Conservation (phyloP, 257 asterid genomes). For the Rauvolfia tetraphylla region DNA sequence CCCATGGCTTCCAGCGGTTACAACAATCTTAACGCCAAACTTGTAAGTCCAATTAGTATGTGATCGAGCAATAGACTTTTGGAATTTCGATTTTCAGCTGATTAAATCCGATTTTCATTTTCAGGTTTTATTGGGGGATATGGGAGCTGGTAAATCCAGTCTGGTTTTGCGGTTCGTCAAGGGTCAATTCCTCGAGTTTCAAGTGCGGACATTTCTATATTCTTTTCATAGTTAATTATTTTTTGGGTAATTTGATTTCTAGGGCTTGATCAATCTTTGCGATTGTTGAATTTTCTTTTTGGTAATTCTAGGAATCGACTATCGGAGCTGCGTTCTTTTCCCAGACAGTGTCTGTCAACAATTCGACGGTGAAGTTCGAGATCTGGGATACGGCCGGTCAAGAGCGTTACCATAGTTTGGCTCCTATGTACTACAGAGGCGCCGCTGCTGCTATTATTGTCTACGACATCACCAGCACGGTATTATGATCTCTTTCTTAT, state of each 20-base stretch:
- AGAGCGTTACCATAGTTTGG: conserved; percentile 98
- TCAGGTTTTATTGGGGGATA: conserved; percentile 88
- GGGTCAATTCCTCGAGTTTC: conserved; percentile 90
- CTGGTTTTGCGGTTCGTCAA: conserved; percentile 85
- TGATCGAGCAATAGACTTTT: not conserved
- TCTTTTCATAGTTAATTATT: not conserved
- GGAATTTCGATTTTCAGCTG: conserved; percentile 1
- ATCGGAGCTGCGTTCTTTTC: conserved; percentile 97
- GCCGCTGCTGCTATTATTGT: conserved; percentile 98
- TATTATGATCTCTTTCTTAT: conserved; percentile 14
- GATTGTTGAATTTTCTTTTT: not conserved
- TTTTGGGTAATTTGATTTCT: not conserved
- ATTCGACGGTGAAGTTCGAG: conserved; percentile 87
- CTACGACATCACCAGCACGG: conserved; percentile 84
- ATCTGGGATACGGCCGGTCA: conserved; percentile 99
- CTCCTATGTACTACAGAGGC: conserved; percentile 97
- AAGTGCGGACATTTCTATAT: conserved; percentile 34
- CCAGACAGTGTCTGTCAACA: conserved; percentile 72
- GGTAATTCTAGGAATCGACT: conserved; percentile 67
- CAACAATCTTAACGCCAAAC: conserved; percentile 79
- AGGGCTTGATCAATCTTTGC: not conserved
- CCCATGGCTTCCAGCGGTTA: conserved; percentile 52
- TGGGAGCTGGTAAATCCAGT: conserved; percentile 98
- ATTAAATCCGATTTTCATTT: conserved; percentile 8
- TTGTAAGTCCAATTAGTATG: conserved; percentile 37